Base-by-base conservation (phyloP, 2,329 filamentous ascomycete genomes). In the Penicillium freii region DNA sequence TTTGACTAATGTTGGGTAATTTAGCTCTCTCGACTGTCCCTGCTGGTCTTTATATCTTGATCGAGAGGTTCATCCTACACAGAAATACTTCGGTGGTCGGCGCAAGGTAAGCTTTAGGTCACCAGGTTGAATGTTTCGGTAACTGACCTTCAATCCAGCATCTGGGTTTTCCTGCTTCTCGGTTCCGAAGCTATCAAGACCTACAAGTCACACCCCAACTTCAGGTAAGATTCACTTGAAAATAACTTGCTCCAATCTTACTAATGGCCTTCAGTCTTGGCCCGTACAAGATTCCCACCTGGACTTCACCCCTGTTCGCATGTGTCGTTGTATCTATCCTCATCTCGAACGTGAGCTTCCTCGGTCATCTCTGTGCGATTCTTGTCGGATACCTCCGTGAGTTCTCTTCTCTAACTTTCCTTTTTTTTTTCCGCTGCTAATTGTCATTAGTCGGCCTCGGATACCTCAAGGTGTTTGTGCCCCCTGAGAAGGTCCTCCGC, bases 141-240 rank as follows among this genome's bases (percentile, higher is more conserved):
- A 50, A 59, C 61, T 54, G 43, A 45, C 33, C 25, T 29, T 19
- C n/a, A 39, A 27, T 40, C 8, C 62, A 96, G 92, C 73, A 84
- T 97, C 55, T 97, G 93, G 91, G 88, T 96, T 0, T 97, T 97
- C 73, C 82, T 96, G 27, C 82, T 99, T 23, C 81, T 97, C 36
- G 88, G 87, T 42, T 85, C 89, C 62, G 93, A 97, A 75, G 87
- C 91, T 6, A 89, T 97, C 63, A 90, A 92, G 72, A 92, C 90
- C 2, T 93, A 89, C 75, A 87, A 86, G 66, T 82, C 85, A 33
- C 92, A 96, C 70, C 94, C 94, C 0, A 82, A 88, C 71, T 87
- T 97, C 64, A 84, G 74, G 81, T 83, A 77, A 53, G 65, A 62
- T 50, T 17, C n/a, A 23, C 6, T 13, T 7, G 10, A n/a, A 21